Evolutionary conservation across 768 basidiomycete species (phyloP).

Genomic region (Thelephora ganbajun): DNA sequence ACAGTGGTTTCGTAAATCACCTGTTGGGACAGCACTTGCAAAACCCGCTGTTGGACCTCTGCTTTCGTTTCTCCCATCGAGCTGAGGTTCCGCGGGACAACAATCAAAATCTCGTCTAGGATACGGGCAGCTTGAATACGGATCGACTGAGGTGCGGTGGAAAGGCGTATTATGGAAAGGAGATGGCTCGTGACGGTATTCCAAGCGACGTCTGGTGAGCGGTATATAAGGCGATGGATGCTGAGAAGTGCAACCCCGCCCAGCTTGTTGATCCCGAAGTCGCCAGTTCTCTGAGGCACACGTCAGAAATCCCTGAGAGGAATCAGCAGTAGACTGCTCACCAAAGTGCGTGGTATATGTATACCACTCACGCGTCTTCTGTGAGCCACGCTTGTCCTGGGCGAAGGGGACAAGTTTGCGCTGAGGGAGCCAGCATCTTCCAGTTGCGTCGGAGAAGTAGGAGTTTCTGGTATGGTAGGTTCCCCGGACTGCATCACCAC

Average conservation of each 20-base stretch:
- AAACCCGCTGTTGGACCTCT: conserved; percentile 65
- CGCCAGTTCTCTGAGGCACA: conserved; percentile 58
- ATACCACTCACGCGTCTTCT: conserved; percentile 79
- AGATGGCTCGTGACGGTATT: conserved; percentile 68
- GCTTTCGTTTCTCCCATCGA: conserved; percentile 48
- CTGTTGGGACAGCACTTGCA: conserved; percentile 77
- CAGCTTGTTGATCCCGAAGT: conserved; percentile 86
- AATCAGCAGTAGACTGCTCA: conserved; percentile 22
- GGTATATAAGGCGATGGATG: conserved; percentile 74
- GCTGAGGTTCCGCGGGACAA: conserved; percentile 60
- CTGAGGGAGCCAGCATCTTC: conserved; percentile 24
- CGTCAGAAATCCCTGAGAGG: neutral
- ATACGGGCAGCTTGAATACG: conserved; percentile 83
- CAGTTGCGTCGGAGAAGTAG: conserved; percentile 15
- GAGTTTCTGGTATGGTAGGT: conserved; percentile 2
- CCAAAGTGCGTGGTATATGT: conserved; percentile 65
- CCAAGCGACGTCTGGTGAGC: conserved; percentile 80
- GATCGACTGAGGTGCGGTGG: conserved; percentile 57
- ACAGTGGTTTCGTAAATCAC: conserved; percentile 31
- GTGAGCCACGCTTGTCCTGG: conserved; percentile 31
- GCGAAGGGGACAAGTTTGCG: conserved; percentile 21
- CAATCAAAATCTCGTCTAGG: conserved; percentile 69
- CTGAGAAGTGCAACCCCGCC: conserved; percentile 72
- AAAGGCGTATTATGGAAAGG: conserved; percentile 57
- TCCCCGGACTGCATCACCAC: conserved; percentile 67